Evolutionary conservation across 108 stramenopile genomes (phyloP), one percentile per base, ranked within the genome.

Genomic region (Nannochloropsis salina): DNA sequence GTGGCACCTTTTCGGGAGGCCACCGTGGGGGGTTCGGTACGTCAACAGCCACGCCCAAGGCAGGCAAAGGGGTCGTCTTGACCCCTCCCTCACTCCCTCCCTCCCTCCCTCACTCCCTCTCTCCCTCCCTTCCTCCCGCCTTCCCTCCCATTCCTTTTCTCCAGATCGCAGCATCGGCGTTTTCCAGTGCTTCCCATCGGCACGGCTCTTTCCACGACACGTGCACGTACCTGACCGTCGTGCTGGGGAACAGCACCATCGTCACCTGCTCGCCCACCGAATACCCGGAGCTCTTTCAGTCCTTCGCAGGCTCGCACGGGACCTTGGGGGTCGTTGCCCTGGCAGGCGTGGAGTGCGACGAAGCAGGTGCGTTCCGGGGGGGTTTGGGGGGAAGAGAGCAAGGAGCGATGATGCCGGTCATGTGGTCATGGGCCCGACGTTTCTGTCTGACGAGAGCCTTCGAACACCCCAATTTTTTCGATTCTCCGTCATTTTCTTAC

Each of bases 191-290:
- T 40, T 41, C 40, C 22, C 81, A 81, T 40, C 40, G 40, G 22
- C 81, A 81, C 81, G 81, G 81, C 11, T 41, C 22, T 3, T 81
- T 81, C 20, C 81, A 81, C 81, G 81, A 81, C 81, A 41, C 22
- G 22, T 81, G 81, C 81, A 41, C 20, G 5, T 81, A 81, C 81
- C 81, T 81, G 81, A 81, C 81, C 81, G 40, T 81, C 22, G 5
- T 81, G 20, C 12, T 41, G 81, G 81, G 81, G 40, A 41, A 81
- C 31, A 40, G 81, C 20, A 22, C 22, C 31, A 11, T 22, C 22
- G 40, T 22, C 22, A 81, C 81, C 6, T 81, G 81, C 81, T 81
- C 81, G 20, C 15, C 15, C 20, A 74, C 15, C 15, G 61, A 74
- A 1, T n/a, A 74, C n/a, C 20, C 61, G 8, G 61, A 74, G n/a